A percentile compares a stretch with the other conserved stretches of the same genome.
Evolutionary conservation across 805 yeast genomes (phyloP).

Genomic region (Pichia membranifaciens): DNA sequence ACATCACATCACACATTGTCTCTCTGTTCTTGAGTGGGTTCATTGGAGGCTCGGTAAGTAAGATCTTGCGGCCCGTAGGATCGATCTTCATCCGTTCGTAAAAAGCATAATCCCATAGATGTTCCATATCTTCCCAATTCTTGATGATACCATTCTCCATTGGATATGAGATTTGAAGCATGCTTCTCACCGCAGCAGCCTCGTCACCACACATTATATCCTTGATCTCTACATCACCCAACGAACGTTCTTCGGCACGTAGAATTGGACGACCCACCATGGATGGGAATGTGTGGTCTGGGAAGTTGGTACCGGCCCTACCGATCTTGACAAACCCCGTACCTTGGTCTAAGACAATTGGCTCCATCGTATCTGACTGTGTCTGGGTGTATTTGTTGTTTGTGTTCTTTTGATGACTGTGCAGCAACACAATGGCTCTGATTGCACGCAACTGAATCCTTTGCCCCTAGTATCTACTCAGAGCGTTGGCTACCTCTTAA

Average conservation of each 20-base stretch:
- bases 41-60: conserved; percentile 97
- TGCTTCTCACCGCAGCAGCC: conserved; percentile 84
- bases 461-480: too few relatives aligned
- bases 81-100: conserved; percentile 82
- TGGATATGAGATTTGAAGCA: conserved; percentile 90
- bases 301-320: conserved; percentile 93
- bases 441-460: too few relatives aligned
- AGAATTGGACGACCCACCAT: conserved; percentile 96
- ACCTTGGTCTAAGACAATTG: conserved; percentile 90
- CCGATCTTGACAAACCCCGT: conserved; percentile 98
- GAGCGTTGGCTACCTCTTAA: neutral
- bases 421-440: too few relatives aligned
- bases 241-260: conserved; percentile 87
- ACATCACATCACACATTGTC: conserved; percentile 87
- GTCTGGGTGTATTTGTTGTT: neutral
- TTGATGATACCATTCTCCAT: conserved; percentile 98
- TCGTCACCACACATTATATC: conserved; percentile 98
- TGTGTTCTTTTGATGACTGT: neutral
- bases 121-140: conserved; percentile 99
- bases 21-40: conserved; percentile 89
- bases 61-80: conserved; percentile 67
- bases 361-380: conserved; percentile 6
- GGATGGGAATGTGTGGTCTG: conserved; percentile 94
- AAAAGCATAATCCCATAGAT: conserved; percentile 96
- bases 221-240: conserved; percentile 66